Percentiles rank a stretch among this genome's conserved stretches.
Conservation (phyloP, 441 rosid genomes). For the Omphalea diandra region DNA sequence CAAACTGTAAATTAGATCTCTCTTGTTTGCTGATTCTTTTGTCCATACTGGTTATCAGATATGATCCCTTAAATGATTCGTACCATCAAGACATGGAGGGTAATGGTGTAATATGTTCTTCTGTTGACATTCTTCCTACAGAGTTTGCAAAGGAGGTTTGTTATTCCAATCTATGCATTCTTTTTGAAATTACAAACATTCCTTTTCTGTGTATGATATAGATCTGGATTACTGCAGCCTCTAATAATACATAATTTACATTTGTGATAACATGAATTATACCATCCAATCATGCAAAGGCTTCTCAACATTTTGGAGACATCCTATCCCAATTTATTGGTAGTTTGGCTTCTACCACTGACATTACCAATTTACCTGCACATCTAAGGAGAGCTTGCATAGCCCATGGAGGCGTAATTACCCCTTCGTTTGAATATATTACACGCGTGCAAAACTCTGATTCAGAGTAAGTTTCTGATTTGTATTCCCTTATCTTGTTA, state of each 20-base stretch:
- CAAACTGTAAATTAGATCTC: background rate
- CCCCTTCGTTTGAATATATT: constrained; percentile 76
- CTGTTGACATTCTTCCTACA: constrained; percentile 91
- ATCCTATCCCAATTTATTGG: constrained; percentile 73
- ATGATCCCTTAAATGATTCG: constrained; percentile 53
- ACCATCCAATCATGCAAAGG: constrained; percentile 45
- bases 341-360: constrained; percentile 61
- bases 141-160: constrained; percentile 97
- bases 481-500: constrained; percentile 2
- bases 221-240: background rate
- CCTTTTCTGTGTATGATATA: constrained; percentile 8
- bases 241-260: constrained; percentile 7
- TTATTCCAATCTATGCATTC: constrained; percentile 18
- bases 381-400: constrained; percentile 90
- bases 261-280: constrained; percentile 15
- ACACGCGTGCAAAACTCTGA: constrained; percentile 83
- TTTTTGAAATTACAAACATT: background rate
- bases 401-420: constrained; percentile 66
- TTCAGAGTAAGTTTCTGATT: constrained; percentile 63
- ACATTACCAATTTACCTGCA: constrained; percentile 54
- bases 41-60: constrained; percentile 43
- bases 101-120: constrained; percentile 69
- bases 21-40: constrained; percentile 4
- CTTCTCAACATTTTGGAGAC: constrained; percentile 94
- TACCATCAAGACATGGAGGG: constrained; percentile 85